These are phyloP conservation scores for Pyrenophora graminea DNA, from an alignment of 2,329 filamentous ascomycete genomes.

Conservation along the genomic window DNA sequence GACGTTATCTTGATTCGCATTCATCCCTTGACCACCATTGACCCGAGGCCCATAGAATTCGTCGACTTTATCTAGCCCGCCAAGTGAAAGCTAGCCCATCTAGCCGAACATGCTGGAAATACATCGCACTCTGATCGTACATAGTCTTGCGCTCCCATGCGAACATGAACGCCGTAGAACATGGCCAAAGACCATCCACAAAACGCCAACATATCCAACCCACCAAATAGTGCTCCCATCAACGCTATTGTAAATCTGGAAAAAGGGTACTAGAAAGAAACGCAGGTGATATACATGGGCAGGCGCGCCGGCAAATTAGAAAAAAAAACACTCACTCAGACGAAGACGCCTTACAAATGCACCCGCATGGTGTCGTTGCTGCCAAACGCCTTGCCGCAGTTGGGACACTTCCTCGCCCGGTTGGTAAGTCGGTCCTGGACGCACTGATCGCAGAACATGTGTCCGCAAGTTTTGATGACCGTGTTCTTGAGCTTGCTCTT, in stretches of 20 bases:
- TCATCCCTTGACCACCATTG: conserved; percentile 1
- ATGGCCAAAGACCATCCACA: conserved; percentile 1
- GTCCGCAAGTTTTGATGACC: conserved; percentile 88
- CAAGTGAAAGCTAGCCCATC: conserved; percentile 1
- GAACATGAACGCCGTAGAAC: conserved; percentile 9
- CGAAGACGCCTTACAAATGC: conserved; percentile 28
- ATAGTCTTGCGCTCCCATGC: conserved; percentile 6
- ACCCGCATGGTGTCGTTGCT: conserved; percentile 81
- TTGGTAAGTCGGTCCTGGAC: conserved; percentile 88
- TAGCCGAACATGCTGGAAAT: conserved; percentile 16
- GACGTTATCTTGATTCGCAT: conserved; percentile 4
- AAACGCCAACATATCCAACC: conserved; percentile 13
- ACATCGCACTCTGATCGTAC: conserved; percentile 16
- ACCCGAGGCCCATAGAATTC: conserved; percentile 3
- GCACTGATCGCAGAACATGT: conserved; percentile 90
- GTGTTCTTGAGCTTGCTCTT: conserved; percentile 93
- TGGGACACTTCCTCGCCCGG: conserved; percentile 92
- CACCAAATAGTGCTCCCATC: conserved; percentile 8
- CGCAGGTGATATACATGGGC: conserved; percentile 16
- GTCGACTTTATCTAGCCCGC: conserved; percentile 7
- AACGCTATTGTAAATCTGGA: conserved; percentile 6
- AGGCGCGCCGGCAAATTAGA: neutral
- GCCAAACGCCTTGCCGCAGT: conserved; percentile 90
- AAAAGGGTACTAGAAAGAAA: conserved; percentile 11
- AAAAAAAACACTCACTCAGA: neutral